Base-by-base conservation (phyloP, 83 land plant genomes). In the Larix sibirica region DNA sequence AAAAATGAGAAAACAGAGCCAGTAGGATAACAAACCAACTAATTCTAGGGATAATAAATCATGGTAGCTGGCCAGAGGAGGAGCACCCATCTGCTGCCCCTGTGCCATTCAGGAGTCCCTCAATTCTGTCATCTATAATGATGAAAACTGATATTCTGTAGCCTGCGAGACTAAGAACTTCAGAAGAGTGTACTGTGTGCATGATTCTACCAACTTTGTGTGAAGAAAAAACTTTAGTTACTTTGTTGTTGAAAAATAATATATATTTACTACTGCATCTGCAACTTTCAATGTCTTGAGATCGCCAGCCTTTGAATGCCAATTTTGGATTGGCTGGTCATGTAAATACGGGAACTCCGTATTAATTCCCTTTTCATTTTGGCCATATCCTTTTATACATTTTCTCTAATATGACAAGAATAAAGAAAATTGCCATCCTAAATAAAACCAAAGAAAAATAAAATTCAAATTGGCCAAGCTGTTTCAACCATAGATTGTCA, bases 191-290 rank as follows among this genome's bases (percentile, higher is more conserved):
- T 54, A 54, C 16, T 2, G 3, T 54, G 58, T 54, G 58, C 58
- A 9, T 13, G 16, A 54, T 54, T 54, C 58, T 12, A 3, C 58
- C 2, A 12, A 54, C 58, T 54, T 54, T 12, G 58, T 54, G 16
- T 54, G 58, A 54, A 54, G 58, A 54, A 13, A 54, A 54, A 3
- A 12, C 13, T 33, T 69, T 69, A 18, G 18, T 69, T 69, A 20
- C 44, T 69, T 69, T 69, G 40, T 69, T n/a, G 33, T 69, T 69
- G n/a, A 73, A 20, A 73, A 73, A 40, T 71, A 71, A 71, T 71
- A 71, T 42, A 13, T 40, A 73, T 73, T 47, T 73, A 42, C 24
- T 42, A 44, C 56, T 42, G 44, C 3, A 9, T 42, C 9, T 36
- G 38, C 54, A 73, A 42, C 9, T 42, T 42, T 18, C 76, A 71